Base-by-base conservation (phyloP, 352 stramenopile species). In the Aphanomyces euteiches region DNA sequence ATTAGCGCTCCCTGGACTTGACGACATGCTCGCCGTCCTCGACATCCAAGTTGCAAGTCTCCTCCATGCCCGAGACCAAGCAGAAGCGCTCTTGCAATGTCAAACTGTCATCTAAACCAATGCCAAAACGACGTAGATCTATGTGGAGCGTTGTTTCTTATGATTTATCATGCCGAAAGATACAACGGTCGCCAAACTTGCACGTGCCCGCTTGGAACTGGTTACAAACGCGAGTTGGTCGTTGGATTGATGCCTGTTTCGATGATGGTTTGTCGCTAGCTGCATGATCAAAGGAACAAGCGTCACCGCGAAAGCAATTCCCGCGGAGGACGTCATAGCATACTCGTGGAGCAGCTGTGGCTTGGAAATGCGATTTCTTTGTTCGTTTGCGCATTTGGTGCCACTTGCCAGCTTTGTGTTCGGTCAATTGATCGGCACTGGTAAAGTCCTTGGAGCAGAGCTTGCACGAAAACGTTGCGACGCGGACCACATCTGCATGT, bases 241-340 rank as follows among this genome's bases (percentile, higher is more conserved):
- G 87, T 69, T 83, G 80, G 63, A 87, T 79, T 12, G 86, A 74
- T 47, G 75, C 75, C 61, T 72, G 73, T 79, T 90, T 90, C 47
- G 86, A 78, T 28, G 28, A 28, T 28, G 28, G 28, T 28, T 28
- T 28, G 43, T 88, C 86, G 5, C 79, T 92, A 73, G 87, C 72
- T 0, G 80, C 82, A 73, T 95, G 87, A 59, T 88, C 78, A 57
- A 91, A 95, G 41, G 65, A 78, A 64, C 87, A 95, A 34, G 75
- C 72, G 65, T 92, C 87, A 15, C 87, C 85, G 47, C 75, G 83
- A 6, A 72, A 76, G 74, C 87, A 95, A 47, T 78, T 67, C n/a
- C 87, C 85, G 39, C 85, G 85, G 72, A 90, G 79, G 65, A 92
- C 93, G 60, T 95, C 85, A 72, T 92, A 95, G 79, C 87, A 95